Evolutionary conservation across 2,329 filamentous ascomycete genomes (phyloP), one percentile per base, ranked within the genome.

Genomic region (Daldinia sp.): DNA sequence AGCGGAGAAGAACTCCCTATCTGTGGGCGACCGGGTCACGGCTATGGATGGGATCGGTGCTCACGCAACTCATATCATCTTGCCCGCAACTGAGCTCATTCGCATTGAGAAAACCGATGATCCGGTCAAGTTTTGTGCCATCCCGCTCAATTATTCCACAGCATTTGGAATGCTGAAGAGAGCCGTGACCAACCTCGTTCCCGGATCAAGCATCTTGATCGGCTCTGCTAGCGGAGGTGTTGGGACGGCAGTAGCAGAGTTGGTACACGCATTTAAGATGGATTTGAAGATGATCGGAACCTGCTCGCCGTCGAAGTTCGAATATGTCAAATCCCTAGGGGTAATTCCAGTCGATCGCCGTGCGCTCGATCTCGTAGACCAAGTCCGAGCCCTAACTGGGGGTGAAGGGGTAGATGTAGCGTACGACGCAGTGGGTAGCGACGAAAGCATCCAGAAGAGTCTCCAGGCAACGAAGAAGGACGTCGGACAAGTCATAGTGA

Each of bases 341-440:
- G 51, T 63, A 12, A 56, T 41, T 30, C 60, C 51, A 10, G n/a
- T 63, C 35, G 42, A 63, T 23, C 60, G 42, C 10, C 42, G 35
- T 41, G 51, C 60, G 9, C 51, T 41, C 1, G 51, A 63, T 15
- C 51, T 63, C 4, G 42, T 63, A 20, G 41, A 56, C 7, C 51
- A 63, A 30, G 42, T 63, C 26, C 30, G 33, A 10, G 60, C 51
- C 3, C 41, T 63, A 30, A 63, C 60, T 26, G 46, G 55, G 6
- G 60, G 51, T 41, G 60, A 63, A 56, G 59, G 51, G 28, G 60
- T 63, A n/a, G 60, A 63, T 13, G 60, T 63, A 4, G 60, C 51
- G 4, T 63, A 63, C 7, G 60, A 63, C 41, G 42, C 60, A 4
- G 60, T 63, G 4, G 51, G 60, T 3, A 63, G 60, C 42, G 60